phyloP scores from a whole-genome alignment of 2,329 filamentous ascomycete genomes.

The Colletotrichum sublineola region DNA sequence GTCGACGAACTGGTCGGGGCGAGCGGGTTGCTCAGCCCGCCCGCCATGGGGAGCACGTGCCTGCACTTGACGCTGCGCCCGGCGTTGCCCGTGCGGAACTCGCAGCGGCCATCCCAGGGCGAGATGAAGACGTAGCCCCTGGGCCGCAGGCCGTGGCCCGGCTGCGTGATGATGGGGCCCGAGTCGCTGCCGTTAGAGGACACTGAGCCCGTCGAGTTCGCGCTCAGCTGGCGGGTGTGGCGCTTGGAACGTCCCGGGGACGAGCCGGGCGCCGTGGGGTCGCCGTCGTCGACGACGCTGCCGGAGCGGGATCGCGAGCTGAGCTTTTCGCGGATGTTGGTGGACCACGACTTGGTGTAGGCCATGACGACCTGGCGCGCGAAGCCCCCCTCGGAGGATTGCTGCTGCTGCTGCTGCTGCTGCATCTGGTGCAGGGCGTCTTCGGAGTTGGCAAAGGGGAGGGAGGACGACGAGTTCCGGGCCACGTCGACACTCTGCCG shows the following conservation, averaged over 20 bases:
- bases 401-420: conserved; percentile 34
- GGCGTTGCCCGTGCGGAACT: conserved; percentile 83
- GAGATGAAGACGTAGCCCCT: conserved; percentile 83
- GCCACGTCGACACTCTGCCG: conserved; percentile 52
- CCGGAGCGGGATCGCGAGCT: conserved; percentile 48
- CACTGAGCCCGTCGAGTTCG: conserved; percentile 35
- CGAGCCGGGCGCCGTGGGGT: background rate
- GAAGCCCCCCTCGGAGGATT: conserved; percentile 54
- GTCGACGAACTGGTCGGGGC: conserved; percentile 47
- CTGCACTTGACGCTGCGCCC: conserved; percentile 82
- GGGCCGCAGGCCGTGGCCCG: conserved; percentile 64
- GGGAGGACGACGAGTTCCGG: conserved; percentile 14
- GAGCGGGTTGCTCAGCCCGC: conserved; percentile 45
- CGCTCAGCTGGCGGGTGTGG: conserved; percentile 38
- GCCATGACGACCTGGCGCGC: conserved; percentile 70
- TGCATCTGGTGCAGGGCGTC: conserved; percentile 30
- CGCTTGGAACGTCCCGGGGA: conserved; percentile 26
- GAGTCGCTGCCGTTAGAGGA: conserved; percentile 45
- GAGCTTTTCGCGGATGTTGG: conserved; percentile 61
- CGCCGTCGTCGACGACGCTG: conserved; percentile 42
- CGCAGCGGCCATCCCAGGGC: conserved; percentile 89
- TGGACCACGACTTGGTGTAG: conserved; percentile 64
- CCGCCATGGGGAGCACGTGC: conserved; percentile 71
- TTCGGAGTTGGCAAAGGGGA: conserved; percentile 37
- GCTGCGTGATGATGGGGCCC: conserved; percentile 54